Conservation (phyloP, 2,329 filamentous ascomycete species). For the Aspergillus vadensis region DNA sequence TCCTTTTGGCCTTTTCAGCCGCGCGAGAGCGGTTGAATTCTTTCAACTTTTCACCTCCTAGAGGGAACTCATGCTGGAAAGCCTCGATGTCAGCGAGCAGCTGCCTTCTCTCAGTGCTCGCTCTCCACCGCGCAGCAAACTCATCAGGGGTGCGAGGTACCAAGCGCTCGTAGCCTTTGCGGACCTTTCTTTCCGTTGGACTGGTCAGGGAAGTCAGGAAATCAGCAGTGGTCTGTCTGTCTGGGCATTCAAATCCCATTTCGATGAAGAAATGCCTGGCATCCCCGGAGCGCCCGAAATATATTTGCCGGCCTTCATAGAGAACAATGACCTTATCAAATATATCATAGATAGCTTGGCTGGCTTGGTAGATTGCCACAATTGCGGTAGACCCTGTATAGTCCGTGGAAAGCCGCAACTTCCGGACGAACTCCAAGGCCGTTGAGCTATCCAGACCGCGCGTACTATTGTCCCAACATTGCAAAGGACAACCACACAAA, state of each 20-base stretch:
- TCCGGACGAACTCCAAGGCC: slow-evolving; percentile 57
- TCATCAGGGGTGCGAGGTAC: slow-evolving; percentile 70
- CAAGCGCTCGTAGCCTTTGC: slow-evolving; percentile 59
- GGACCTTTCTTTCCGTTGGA: slow-evolving; percentile 58
- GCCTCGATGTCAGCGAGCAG: slow-evolving; percentile 45
- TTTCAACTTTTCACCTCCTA: slow-evolving; percentile 38
- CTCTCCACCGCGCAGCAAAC: slow-evolving; percentile 60
- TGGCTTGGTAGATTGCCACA: slow-evolving; percentile 57
- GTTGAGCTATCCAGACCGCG: slow-evolving; percentile 55
- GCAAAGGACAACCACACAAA: slow-evolving; percentile 49
- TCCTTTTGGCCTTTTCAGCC: slow-evolving; percentile 43
- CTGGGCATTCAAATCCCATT: slow-evolving; percentile 68
- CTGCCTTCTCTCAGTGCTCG: slow-evolving; percentile 49
- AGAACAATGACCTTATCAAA: slow-evolving; percentile 73
- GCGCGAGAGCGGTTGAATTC: slow-evolving; percentile 42
- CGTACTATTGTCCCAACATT: slow-evolving; percentile 51
- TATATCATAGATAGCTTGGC: slow-evolving; percentile 52
- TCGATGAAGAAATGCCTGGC: slow-evolving; percentile 68
- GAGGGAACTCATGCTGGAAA: slow-evolving; percentile 40
- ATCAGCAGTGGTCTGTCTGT: slow-evolving; percentile 68
- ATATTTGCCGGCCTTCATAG: slow-evolving; percentile 75
- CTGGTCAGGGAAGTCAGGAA: slow-evolving; percentile 71
- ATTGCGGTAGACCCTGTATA: slow-evolving; percentile 50
- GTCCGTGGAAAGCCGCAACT: slow-evolving; percentile 51
- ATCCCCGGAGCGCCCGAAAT: slow-evolving; percentile 63